Evolutionary conservation across 441 rosid species (phyloP).

Genomic region (Erodium moschatum): DNA sequence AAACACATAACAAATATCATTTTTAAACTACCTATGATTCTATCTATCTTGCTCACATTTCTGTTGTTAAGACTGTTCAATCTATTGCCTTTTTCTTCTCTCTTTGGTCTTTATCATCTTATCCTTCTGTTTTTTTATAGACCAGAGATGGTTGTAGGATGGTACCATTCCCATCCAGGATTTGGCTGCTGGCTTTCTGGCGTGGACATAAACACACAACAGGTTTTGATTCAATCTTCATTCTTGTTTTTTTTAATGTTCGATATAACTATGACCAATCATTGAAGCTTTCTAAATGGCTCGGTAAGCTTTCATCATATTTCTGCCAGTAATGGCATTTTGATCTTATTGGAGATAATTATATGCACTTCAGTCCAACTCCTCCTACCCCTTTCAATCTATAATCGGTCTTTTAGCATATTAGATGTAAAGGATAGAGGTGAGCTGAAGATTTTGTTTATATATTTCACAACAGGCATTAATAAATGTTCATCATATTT

Average conservation of each 20-base stretch:
- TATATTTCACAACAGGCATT: background rate
- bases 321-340: background rate
- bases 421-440: background rate
- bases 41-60: background rate
- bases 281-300: background rate
- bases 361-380: background rate
- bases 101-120: background rate
- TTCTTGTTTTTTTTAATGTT: background rate
- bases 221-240: constrained; percentile 35
- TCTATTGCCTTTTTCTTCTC: background rate
- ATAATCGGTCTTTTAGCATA: background rate
- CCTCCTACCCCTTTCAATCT: constrained; percentile 1
- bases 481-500: background rate
- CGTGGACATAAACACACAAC: constrained; percentile 94
- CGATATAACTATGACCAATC: background rate
- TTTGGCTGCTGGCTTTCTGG: constrained; percentile 99
- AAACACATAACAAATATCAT: background rate
- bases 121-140: constrained; percentile 34
- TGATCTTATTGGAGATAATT: background rate
- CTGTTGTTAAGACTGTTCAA: background rate
- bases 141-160: constrained; percentile 98
- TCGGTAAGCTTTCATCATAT: background rate
- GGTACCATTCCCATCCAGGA: constrained; percentile 99
- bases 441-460: background rate
- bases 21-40: background rate